phyloP scores from a whole-genome alignment of 2,329 filamentous ascomycete species.

The Sporothrix protearum region DNA sequence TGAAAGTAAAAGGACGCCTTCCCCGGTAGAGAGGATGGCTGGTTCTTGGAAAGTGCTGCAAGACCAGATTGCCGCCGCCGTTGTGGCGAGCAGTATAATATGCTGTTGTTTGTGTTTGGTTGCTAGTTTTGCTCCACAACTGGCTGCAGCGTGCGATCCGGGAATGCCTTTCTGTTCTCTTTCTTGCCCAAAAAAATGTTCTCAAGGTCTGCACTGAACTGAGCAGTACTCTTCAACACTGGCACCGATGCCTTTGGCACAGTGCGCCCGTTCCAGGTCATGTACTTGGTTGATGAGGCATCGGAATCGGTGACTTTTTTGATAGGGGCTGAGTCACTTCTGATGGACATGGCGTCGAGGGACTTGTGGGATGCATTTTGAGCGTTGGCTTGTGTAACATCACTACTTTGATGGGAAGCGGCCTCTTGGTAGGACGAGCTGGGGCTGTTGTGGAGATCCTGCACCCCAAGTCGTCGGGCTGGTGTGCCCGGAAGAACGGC shows the following conservation, averaged over 20 bases:
- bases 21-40: neutral
- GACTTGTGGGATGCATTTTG: neutral
- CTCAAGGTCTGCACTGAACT: slow-evolving; percentile 29
- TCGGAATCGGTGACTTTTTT: neutral
- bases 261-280: slow-evolving; percentile 29
- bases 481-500: slow-evolving; percentile 7
- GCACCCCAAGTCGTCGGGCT: neutral
- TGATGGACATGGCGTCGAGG: slow-evolving; percentile 25
- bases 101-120: neutral
- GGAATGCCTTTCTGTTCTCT: slow-evolving; percentile 16
- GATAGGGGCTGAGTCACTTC: slow-evolving; percentile 24
- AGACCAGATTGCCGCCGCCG: neutral
- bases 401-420: neutral
- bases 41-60: neutral
- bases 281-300: slow-evolving; percentile 28
- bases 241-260: slow-evolving; percentile 23
- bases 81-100: neutral
- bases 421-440: slow-evolving; percentile 23
- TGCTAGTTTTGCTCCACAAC: slow-evolving; percentile 15
- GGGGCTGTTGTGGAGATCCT: neutral
- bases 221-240: slow-evolving; percentile 28
- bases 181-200: slow-evolving; percentile 25
- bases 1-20: neutral
- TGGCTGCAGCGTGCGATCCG: neutral
- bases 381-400: neutral